Evolutionary conservation across 495 filamentous ascomycete genomes (phyloP).

Genomic region (Haplographium delicatum): DNA sequence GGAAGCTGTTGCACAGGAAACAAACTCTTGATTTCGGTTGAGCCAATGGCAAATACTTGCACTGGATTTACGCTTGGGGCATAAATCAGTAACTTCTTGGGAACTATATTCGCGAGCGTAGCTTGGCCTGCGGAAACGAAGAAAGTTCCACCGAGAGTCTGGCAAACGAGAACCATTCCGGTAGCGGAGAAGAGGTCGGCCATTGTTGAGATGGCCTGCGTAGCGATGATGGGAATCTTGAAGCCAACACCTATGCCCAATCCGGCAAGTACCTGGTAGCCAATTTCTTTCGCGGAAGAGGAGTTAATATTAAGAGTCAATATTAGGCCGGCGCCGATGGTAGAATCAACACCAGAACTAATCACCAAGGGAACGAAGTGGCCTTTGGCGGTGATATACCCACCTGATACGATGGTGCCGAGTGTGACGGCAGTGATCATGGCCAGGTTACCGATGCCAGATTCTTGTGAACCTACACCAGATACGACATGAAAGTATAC

Average conservation of each 20-base stretch:
- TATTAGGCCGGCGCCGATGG: background rate
- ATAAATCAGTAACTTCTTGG: background rate
- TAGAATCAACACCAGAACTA: background rate
- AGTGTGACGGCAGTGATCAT: slow-evolving; percentile 36
- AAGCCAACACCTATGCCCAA: background rate
- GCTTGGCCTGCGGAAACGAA: background rate
- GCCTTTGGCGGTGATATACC: slow-evolving; percentile 14
- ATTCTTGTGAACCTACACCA: slow-evolving; percentile 28
- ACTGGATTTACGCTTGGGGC: background rate
- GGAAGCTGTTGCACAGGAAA: background rate
- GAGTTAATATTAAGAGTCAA: background rate
- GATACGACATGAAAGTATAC: slow-evolving; percentile 79
- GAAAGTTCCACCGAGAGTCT: background rate
- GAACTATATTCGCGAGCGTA: background rate
- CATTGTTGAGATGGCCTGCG: background rate
- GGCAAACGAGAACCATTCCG: background rate
- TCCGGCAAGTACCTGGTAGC: background rate
- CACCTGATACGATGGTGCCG: slow-evolving; percentile 27
- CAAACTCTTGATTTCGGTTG: background rate
- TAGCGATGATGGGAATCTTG: background rate
- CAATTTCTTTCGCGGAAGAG: background rate
- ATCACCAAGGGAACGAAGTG: background rate
- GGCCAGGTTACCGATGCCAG: slow-evolving; percentile 23
- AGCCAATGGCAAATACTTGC: background rate
- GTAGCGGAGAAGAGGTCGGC: background rate